phyloP scores from a whole-genome alignment of 306 rosid species.

The Prunus mongolica region DNA sequence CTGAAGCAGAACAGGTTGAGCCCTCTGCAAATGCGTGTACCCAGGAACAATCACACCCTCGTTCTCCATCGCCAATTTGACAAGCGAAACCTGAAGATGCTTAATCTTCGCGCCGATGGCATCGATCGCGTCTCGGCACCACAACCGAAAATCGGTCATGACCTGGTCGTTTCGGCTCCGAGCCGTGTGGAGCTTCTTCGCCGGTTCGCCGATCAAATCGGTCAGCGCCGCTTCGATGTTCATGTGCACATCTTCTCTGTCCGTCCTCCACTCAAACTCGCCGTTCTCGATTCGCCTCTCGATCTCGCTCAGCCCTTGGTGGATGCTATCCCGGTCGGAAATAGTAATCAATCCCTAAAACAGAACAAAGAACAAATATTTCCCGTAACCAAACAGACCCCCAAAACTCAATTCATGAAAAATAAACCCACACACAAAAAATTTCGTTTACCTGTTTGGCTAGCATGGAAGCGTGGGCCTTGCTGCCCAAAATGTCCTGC shows the following conservation, averaged over 20 bases:
- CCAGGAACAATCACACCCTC: constrained; percentile 89
- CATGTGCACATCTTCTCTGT: constrained; percentile 96
- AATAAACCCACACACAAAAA: no score
- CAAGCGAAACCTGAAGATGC: constrained; percentile 63
- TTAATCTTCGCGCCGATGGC: constrained; percentile 42
- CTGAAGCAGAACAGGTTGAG: constrained; percentile 82
- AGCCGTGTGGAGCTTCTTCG: constrained; percentile 91
- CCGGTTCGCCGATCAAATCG: constrained; percentile 92
- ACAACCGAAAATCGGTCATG: constrained; percentile 69
- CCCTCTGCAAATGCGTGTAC: constrained; percentile 88
- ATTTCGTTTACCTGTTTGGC: constrained; percentile 58
- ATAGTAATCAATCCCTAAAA: constrained; percentile 63
- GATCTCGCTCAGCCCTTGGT: constrained; percentile 65
- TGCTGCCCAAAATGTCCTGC: constrained; percentile 84
- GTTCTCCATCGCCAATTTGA: constrained; percentile 56
- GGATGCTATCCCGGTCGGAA: constrained; percentile 63
- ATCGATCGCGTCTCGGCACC: constrained; percentile 94
- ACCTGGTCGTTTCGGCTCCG: constrained; percentile 91
- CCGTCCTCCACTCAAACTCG: constrained; percentile 86
- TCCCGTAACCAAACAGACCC: neutral
- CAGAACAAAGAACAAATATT: neutral
- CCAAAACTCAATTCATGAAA: neutral
- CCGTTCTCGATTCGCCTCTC: constrained; percentile 69
- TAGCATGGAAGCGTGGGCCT: constrained; percentile 93
- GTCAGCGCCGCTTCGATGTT: constrained; percentile 93